phyloP scores from a whole-genome alignment of 176 grass and related monocot genomes.

The Rhynchospora pubera region DNA sequence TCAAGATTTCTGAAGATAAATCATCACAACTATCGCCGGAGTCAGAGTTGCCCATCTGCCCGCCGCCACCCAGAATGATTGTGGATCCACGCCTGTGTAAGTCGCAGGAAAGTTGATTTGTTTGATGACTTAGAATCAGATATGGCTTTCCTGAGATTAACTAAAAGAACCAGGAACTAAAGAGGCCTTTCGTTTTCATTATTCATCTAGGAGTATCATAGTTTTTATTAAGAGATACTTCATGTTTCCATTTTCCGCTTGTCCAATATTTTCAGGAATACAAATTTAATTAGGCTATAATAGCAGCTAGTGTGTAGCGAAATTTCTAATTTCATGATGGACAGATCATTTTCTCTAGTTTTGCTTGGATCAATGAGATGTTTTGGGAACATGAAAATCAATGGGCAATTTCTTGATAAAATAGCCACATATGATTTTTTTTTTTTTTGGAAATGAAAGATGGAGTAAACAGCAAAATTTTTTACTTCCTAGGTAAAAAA shows the following conservation, averaged over 20 bases:
- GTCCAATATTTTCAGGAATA: background rate
- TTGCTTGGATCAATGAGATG: too few species aligned
- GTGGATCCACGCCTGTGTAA: background rate
- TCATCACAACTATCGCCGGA: background rate
- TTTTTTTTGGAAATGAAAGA: too few species aligned
- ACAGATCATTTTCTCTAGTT: background rate
- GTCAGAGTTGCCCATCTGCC: background rate
- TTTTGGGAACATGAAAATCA: background rate
- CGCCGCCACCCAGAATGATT: background rate
- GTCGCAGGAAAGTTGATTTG: background rate
- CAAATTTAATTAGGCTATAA: background rate
- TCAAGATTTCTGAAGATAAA: background rate
- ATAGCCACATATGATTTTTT: too few species aligned
- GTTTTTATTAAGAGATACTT: slow-evolving; percentile 2
- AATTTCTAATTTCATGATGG: background rate
- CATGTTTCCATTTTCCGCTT: background rate
- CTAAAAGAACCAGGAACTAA: background rate
- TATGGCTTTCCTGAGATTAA: background rate
- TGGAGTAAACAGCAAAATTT: background rate
- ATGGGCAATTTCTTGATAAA: too few species aligned
- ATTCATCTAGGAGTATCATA: background rate
- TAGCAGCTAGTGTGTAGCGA: background rate
- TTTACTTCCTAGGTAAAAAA: background rate
- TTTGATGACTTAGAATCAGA: background rate
- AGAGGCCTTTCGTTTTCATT: background rate